Percentiles rank a stretch among this genome's conserved stretches.
These are phyloP conservation scores for Antarctomyces pellizariae DNA, from an alignment of 495 filamentous ascomycete genomes.

Conservation along the genomic window DNA sequence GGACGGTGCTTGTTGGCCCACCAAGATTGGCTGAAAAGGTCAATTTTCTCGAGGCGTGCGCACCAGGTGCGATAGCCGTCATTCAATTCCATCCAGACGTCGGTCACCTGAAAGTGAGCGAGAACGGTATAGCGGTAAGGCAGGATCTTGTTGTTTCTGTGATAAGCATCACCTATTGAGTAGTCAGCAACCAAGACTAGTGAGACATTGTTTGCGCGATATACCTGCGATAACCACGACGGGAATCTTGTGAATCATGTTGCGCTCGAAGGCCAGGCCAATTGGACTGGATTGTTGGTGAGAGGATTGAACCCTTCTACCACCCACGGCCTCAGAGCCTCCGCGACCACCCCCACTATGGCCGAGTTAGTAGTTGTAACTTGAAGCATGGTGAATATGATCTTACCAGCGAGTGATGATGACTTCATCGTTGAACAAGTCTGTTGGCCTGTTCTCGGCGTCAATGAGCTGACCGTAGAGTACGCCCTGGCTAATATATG, in stretches of 20 bases:
- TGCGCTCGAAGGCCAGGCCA: slow-evolving; percentile 17
- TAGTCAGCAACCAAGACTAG: too few species aligned
- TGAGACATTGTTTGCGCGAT: too few species aligned
- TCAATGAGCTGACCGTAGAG: slow-evolving; percentile 40
- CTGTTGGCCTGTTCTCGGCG: slow-evolving; percentile 24
- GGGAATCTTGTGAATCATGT: slow-evolving; percentile 16
- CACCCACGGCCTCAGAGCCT: slow-evolving; percentile 15
- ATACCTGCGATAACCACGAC: slow-evolving; percentile 38
- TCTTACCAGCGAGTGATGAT: slow-evolving; percentile 45
- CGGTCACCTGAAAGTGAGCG: slow-evolving; percentile 46
- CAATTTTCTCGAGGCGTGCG: slow-evolving; percentile 48
- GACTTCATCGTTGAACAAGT: slow-evolving; percentile 37
- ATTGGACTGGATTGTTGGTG: slow-evolving; percentile 19
- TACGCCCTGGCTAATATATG: slow-evolving; percentile 23
- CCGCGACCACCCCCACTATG: slow-evolving; percentile 27
- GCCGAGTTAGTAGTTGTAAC: slow-evolving; percentile 8
- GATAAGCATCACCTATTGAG: too few species aligned
- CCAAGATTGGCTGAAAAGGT: slow-evolving; percentile 38
- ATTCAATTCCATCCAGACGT: slow-evolving; percentile 45
- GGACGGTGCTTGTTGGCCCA: slow-evolving; percentile 27
- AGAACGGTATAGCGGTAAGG: slow-evolving; percentile 47
- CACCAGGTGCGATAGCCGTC: slow-evolving; percentile 22
- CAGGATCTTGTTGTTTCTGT: too few species aligned
- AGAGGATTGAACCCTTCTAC: slow-evolving; percentile 18
- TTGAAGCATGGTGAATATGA: neutral